Evolutionary conservation across 495 filamentous ascomycete genomes (phyloP).

Genomic region (Hyaloscypha bicolor): DNA sequence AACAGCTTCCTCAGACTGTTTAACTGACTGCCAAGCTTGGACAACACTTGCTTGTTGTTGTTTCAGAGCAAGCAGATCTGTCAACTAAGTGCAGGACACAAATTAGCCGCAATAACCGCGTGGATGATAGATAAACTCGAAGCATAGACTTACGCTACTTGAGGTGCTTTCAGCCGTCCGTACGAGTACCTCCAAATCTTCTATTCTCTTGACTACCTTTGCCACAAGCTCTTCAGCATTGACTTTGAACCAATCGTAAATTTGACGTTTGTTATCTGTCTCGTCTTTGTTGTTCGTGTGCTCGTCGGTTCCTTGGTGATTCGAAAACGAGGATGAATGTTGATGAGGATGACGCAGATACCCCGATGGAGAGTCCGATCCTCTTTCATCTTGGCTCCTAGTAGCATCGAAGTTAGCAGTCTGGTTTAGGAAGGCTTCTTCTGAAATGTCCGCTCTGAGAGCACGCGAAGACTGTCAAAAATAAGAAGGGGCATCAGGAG

Average conservation of each 20-base stretch:
- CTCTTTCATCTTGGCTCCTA: neutral
- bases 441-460: no score
- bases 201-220: slow-evolving; percentile 9
- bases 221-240: slow-evolving; percentile 17
- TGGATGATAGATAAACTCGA: neutral
- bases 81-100: slow-evolving; percentile 3
- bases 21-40: slow-evolving; percentile 1
- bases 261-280: neutral
- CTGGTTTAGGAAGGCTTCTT: no score
- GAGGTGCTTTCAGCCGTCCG: slow-evolving; percentile 11
- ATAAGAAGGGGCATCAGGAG: no score
- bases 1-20: slow-evolving; percentile 12
- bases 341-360: neutral
- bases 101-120: neutral
- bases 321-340: neutral
- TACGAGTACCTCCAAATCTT: slow-evolving; percentile 13
- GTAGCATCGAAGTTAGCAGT: no score
- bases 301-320: neutral
- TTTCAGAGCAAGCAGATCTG: slow-evolving; percentile 14
- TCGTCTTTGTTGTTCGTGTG: neutral
- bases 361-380: neutral
- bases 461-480: no score
- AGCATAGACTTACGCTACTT: neutral
- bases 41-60: slow-evolving; percentile 23
- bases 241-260: neutral